Percentiles rank a stretch among this genome's conserved stretches.
These are phyloP conservation scores for Angomonas deanei DNA, from an alignment of 208 protist genomes.

Conservation along the genomic window DNA sequence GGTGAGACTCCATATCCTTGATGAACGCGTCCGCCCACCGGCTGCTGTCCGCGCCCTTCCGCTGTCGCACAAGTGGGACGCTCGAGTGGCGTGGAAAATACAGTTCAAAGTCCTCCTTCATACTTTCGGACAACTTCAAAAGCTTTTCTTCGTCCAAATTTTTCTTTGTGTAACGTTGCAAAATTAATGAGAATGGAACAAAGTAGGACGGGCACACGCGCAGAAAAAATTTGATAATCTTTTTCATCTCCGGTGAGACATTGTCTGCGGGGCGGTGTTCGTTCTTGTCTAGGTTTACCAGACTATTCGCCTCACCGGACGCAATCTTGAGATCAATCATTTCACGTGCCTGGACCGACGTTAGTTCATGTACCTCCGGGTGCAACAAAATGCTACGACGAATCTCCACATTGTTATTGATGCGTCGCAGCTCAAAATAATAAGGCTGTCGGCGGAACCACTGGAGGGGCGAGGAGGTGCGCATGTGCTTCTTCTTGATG, in stretches of 20 bases:
- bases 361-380: constrained; percentile 71
- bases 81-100: constrained; percentile 38
- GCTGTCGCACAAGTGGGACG: constrained; percentile 47
- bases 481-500: constrained; percentile 56
- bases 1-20: constrained; percentile 54
- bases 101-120: constrained; percentile 60
- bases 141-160: constrained; percentile 46
- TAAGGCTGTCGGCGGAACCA: constrained; percentile 83
- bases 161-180: constrained; percentile 84
- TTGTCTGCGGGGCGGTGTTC: constrained; percentile 20
- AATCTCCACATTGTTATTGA: constrained; percentile 62
- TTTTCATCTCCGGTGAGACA: constrained; percentile 17
- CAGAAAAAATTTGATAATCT: constrained; percentile 50
- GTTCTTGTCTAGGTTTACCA: constrained; percentile 34
- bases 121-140: constrained; percentile 19
- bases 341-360: constrained; percentile 49
- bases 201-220: constrained; percentile 81
- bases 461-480: constrained; percentile 33
- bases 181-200: constrained; percentile 41
- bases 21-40: constrained; percentile 60
- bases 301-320: constrained; percentile 40
- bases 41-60: constrained; percentile 57
- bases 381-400: constrained; percentile 72
- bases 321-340: constrained; percentile 6
- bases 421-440: constrained; percentile 81